phyloP scores from a whole-genome alignment of 371 early-diverging fungal species.

The Lichtheimia corymbifera region DNA sequence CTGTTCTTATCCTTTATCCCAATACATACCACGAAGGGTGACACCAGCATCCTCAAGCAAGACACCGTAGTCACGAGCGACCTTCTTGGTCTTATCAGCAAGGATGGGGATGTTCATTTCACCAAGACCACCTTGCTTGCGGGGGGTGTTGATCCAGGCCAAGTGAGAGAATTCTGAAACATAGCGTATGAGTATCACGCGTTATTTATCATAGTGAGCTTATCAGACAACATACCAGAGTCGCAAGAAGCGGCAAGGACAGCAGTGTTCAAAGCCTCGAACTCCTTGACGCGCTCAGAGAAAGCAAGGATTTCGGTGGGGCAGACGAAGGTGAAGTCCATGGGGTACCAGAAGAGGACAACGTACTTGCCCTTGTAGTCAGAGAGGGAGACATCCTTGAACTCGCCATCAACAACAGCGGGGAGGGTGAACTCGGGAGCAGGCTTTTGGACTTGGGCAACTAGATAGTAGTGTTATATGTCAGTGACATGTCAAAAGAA shows the following conservation, averaged over 20 bases:
- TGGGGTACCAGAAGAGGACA: constrained; percentile 54
- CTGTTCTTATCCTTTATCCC: neutral
- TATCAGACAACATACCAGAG: constrained; percentile 32
- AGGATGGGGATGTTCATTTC: constrained; percentile 70
- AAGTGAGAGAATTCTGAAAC: constrained; percentile 48
- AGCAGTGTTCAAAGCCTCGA: constrained; percentile 65
- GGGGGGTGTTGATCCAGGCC: constrained; percentile 70
- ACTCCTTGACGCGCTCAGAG: constrained; percentile 84
- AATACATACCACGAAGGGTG: constrained; percentile 41
- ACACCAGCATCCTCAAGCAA: constrained; percentile 66
- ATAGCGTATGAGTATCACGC: constrained; percentile 5
- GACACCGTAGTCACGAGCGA: constrained; percentile 74
- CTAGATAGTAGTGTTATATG: constrained; percentile 1
- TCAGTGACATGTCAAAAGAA: neutral
- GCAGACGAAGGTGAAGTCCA: constrained; percentile 79
- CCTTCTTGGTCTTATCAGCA: constrained; percentile 72
- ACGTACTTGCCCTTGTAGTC: constrained; percentile 86
- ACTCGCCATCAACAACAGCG: constrained; percentile 76
- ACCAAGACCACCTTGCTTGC: constrained; percentile 83
- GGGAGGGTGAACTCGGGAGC: constrained; percentile 79
- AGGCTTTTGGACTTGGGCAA: constrained; percentile 36
- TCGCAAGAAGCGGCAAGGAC: constrained; percentile 54
- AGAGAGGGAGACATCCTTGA: constrained; percentile 77
- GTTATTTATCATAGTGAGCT: neutral
- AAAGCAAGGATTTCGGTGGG: constrained; percentile 93